phyloP scores from a whole-genome alignment of 2,329 filamentous ascomycete genomes.

The Raffaelea ambrosiae region DNA sequence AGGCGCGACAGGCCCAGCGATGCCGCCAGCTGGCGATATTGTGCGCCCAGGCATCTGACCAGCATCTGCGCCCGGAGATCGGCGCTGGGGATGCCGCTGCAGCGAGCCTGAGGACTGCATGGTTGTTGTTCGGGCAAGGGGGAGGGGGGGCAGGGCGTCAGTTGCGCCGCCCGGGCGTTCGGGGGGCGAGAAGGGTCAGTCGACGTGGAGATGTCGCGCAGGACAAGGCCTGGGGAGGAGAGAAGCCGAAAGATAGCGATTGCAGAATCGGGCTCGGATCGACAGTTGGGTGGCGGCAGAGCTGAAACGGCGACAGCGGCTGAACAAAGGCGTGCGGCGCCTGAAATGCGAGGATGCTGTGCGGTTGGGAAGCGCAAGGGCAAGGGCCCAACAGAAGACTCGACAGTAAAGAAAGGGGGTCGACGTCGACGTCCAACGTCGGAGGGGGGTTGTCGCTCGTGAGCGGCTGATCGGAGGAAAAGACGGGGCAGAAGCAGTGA shows the following conservation, averaged over 20 bases:
- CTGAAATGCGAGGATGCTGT: too few relatives aligned
- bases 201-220: not conserved
- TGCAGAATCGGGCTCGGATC: not conserved
- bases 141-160: not conserved
- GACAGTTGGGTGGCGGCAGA: not conserved
- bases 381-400: too few relatives aligned
- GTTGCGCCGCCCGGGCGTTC: not conserved
- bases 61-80: slow-evolving; percentile 55
- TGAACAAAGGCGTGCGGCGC: too few relatives aligned
- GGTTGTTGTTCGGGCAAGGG: not conserved
- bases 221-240: not conserved
- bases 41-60: slow-evolving; percentile 46
- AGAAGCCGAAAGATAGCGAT: not conserved
- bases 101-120: slow-evolving; percentile 46
- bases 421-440: too few relatives aligned
- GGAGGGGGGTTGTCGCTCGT: too few relatives aligned
- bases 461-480: not conserved
- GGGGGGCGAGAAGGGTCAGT: not conserved
- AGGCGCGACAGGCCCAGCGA: slow-evolving; percentile 36
- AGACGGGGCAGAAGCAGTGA: not conserved
- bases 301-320: too few relatives aligned
- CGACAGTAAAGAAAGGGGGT: too few relatives aligned
- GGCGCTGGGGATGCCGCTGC: slow-evolving; percentile 49
- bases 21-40: slow-evolving; percentile 52
- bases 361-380: too few relatives aligned